Percentiles rank a stretch among this genome's conserved stretches.
phyloP scores from a whole-genome alignment of 2,329 filamentous ascomycete genomes.

The Alternaria burnsii region DNA sequence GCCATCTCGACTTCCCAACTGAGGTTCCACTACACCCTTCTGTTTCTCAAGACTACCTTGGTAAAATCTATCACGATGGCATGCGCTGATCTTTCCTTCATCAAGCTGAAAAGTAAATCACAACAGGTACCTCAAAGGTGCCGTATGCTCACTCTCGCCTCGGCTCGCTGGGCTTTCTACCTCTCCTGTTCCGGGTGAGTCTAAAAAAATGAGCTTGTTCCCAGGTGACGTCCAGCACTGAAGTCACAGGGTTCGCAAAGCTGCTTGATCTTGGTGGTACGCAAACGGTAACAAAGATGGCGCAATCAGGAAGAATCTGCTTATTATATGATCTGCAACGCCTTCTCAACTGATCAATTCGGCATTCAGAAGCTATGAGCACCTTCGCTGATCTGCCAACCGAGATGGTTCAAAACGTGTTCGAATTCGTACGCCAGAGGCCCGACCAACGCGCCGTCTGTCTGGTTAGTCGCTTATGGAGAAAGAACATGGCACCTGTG shows the following conservation, averaged over 20 bases:
- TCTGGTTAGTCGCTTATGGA: neutral
- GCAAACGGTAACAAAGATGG: neutral
- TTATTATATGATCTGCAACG: neutral
- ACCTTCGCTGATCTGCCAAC: neutral
- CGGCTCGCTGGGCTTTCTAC: fast-evolving
- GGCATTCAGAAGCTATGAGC: neutral
- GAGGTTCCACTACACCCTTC: too few relatives aligned
- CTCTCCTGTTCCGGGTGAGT: too few relatives aligned
- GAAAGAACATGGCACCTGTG: neutral
- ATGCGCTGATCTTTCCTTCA: too few relatives aligned
- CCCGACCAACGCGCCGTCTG: neutral
- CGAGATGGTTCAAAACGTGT: neutral
- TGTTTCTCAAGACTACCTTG: too few relatives aligned
- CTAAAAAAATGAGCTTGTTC: too few relatives aligned
- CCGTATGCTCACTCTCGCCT: too few relatives aligned
- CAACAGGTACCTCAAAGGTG: too few relatives aligned
- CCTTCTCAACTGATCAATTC: neutral
- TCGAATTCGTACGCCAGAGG: neutral
- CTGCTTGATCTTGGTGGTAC: neutral
- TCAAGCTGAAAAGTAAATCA: too few relatives aligned
- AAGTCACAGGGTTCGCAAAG: too few relatives aligned
- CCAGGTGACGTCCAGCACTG: too few relatives aligned
- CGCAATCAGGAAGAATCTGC: neutral
- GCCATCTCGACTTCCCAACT: too few relatives aligned
- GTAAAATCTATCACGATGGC: too few relatives aligned